Conservation (phyloP, 352 stramenopile species). For the Globisporangium viniferum region DNA sequence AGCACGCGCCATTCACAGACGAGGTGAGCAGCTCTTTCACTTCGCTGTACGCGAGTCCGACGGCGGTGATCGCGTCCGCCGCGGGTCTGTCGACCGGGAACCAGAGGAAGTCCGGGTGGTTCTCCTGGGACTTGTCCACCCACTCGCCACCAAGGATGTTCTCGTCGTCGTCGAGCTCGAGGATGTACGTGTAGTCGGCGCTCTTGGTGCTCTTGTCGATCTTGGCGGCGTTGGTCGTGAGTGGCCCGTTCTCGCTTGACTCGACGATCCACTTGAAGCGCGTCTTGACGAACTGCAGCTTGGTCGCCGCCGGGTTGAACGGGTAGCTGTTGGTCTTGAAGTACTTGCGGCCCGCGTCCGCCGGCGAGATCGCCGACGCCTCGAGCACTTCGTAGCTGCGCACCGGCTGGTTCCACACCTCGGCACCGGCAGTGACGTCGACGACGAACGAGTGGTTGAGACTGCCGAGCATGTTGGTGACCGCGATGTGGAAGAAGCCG, state of each 20-base stretch:
- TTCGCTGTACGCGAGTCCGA: conserved; percentile 43
- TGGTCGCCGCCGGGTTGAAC: conserved; percentile 52
- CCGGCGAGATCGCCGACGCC: conserved; percentile 28
- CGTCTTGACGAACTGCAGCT: conserved; percentile 43
- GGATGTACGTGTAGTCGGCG: conserved; percentile 59
- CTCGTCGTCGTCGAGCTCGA: conserved; percentile 53
- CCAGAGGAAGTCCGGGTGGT: conserved; percentile 75
- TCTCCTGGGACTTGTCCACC: conserved; percentile 39
- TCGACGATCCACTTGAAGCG: conserved; percentile 59
- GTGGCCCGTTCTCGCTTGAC: conserved; percentile 40
- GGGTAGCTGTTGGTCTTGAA: conserved; percentile 45
- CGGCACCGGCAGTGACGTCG: conserved; percentile 47
- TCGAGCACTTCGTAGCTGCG: conserved; percentile 42
- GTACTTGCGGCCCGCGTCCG: conserved; percentile 32
- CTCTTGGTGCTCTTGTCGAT: conserved; percentile 47
- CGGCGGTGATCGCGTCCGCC: conserved; percentile 28
- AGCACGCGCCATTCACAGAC: conserved; percentile 10
- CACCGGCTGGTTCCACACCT: conserved; percentile 58
- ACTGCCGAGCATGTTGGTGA: conserved; percentile 46
- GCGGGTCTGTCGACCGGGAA: conserved; percentile 42
- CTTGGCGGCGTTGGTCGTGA: conserved; percentile 33
- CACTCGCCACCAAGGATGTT: conserved; percentile 71
- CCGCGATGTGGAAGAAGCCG: conserved; percentile 54
- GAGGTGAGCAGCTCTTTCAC: conserved; percentile 24
- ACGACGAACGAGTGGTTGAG: conserved; percentile 51